Conservation (phyloP, 345 rosid species). For the Arabis alpina region DNA sequence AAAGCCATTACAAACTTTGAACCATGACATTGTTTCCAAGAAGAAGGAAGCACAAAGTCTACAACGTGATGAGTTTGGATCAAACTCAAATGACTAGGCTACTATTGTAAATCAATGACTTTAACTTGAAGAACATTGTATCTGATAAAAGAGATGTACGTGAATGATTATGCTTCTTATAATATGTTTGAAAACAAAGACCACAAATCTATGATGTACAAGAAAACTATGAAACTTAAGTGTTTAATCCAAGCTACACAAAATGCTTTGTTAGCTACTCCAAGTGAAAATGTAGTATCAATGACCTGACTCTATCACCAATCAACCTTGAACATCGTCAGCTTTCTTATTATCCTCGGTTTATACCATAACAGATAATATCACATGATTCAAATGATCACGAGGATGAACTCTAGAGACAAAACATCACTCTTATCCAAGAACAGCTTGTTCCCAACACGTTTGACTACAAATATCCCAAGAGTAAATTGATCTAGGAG, state of each 20-base stretch:
- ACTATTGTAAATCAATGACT: too few relatives aligned
- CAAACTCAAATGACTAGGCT: too few relatives aligned
- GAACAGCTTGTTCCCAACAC: slow-evolving; percentile 90
- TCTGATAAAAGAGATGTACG: too few relatives aligned
- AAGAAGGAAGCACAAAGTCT: too few relatives aligned
- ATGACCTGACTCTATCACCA: slow-evolving; percentile 44
- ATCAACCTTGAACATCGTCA: slow-evolving; percentile 52
- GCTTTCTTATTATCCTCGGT: slow-evolving; percentile 64
- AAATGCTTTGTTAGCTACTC: too few relatives aligned
- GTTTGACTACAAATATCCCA: slow-evolving; percentile 93
- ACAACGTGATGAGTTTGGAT: too few relatives aligned
- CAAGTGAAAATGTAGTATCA: too few relatives aligned
- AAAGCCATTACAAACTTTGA: too few relatives aligned
- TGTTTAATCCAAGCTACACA: too few relatives aligned
- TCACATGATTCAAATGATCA: slow-evolving; percentile 95
- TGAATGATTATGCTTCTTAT: too few relatives aligned
- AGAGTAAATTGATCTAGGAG: slow-evolving; percentile 90
- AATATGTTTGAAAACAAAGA: not conserved
- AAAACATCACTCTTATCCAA: slow-evolving; percentile 89
- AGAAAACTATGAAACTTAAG: not conserved
- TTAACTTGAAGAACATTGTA: too few relatives aligned
- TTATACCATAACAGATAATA: slow-evolving; percentile 86
- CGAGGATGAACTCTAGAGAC: slow-evolving; percentile 99
- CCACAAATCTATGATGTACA: not conserved
- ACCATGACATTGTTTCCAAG: too few relatives aligned